Base-by-base conservation (phyloP, 768 basidiomycete genomes). In the Wakefieldia striispora region DNA sequence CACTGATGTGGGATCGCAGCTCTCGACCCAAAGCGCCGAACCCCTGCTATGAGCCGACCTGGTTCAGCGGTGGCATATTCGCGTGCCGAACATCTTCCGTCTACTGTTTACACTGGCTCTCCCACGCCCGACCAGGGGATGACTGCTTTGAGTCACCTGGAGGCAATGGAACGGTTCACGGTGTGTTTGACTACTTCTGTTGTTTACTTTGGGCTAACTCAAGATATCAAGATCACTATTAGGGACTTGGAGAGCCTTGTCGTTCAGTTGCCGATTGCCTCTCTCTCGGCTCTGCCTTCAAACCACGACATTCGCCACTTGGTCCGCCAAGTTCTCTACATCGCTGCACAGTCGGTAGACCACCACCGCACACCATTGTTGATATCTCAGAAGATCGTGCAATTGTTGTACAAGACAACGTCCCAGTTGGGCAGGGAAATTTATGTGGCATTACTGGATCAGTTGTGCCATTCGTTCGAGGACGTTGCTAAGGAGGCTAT, bases 341-440 rank as follows among this genome's bases (percentile, higher is more conserved):
- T 95, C 44, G 89, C 92, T n/a, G 82, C 80, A 5, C 85, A 89
- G 55, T 85, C 91, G 2, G 70, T 75, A 16, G 89, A 93, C 47
- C 83, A 83, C 54, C 86, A 91, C 49, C 86, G 89, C 44, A 95
- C 93, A 3, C 91, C 94, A 1, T 73, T 98, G 50, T 77, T 84
- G 58, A 94, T 97, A 75, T 94, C 95, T 1, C 95, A 99, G 70
- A 95, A 97, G 72, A 88, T 95, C 47, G 95, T 98, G 4, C 95
- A 97, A 65, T 76, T 94, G 29, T 70, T 99, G 50, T 99, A 94
- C 75, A 95, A 95, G 74, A 90, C 90, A 1, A 77, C 80, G 4
- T 83, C 83, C 3, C 84, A 89, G 56, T 77, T 99, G 48, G 93
- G 90, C 0, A 81, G 95, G 45, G 95, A 99, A 66, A 87, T 97